Evolutionary conservation across 192 early-diverging fungal genomes (phyloP).

Genomic region (Coemansia sp.): DNA sequence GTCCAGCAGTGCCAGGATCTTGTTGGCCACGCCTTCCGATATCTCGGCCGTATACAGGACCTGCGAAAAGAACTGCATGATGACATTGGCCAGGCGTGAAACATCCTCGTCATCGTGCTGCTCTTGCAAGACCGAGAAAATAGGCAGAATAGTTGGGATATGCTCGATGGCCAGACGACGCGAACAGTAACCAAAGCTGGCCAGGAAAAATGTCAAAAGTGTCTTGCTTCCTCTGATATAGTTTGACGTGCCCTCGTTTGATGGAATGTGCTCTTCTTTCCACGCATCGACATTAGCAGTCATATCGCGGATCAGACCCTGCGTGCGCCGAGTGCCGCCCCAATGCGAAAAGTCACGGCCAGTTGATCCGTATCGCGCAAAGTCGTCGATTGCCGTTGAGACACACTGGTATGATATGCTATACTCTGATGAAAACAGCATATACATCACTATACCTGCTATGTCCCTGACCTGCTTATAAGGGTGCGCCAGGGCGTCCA

Average conservation of each 20-base stretch:
- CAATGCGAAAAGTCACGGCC: constrained; percentile 54
- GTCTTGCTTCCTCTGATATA: constrained; percentile 54
- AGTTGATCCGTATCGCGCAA: constrained; percentile 40
- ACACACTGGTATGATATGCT: constrained; percentile 60
- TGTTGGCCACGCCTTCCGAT: constrained; percentile 28
- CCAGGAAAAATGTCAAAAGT: constrained; percentile 30
- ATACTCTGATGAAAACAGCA: constrained; percentile 62
- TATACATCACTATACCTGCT: constrained; percentile 72
- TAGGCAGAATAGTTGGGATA: constrained; percentile 27
- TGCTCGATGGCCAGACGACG: constrained; percentile 36
- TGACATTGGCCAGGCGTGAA: constrained; percentile 23
- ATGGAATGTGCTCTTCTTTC: constrained; percentile 43
- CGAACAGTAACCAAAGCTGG: constrained; percentile 29
- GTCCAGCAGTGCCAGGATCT: constrained; percentile 35
- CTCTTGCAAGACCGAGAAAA: constrained; percentile 43
- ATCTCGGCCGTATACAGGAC: constrained; percentile 35
- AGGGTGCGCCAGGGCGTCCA: constrained; percentile 66
- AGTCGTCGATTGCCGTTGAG: constrained; percentile 35
- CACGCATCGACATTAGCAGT: constrained; percentile 20
- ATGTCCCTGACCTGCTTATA: constrained; percentile 89
- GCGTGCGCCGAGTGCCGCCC: constrained; percentile 34
- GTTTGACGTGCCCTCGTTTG: constrained; percentile 48
- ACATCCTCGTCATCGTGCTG: constrained; percentile 51
- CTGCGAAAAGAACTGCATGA: constrained; percentile 42
- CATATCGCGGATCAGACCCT: constrained; percentile 31